phyloP scores from a whole-genome alignment of 1,284 basidiomycete species.

The Gymnopus androsaceus region DNA sequence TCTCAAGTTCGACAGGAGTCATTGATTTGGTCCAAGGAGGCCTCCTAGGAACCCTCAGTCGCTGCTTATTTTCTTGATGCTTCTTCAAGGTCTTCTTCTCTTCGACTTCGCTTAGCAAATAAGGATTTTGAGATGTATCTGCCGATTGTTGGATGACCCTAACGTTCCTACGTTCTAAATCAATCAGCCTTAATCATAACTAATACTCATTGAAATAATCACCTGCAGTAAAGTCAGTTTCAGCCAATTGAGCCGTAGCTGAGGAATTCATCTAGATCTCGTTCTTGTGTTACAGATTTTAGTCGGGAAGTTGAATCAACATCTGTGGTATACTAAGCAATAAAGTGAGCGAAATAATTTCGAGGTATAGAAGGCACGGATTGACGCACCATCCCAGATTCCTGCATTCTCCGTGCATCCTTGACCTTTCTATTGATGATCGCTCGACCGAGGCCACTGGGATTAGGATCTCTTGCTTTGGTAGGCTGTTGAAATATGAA shows the following conservation, averaged over 20 bases:
- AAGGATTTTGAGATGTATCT: slow-evolving; percentile 76
- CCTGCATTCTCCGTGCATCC: slow-evolving; percentile 72
- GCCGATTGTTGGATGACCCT: slow-evolving; percentile 81
- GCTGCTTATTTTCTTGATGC: slow-evolving; percentile 72
- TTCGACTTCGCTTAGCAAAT: slow-evolving; percentile 83
- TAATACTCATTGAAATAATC: slow-evolving; percentile 23
- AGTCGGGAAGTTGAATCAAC: slow-evolving; percentile 70
- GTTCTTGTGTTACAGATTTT: slow-evolving; percentile 94
- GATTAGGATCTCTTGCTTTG: slow-evolving; percentile 58
- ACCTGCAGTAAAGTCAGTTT: slow-evolving; percentile 97
- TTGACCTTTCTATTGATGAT: slow-evolving; percentile 88
- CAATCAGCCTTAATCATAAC: slow-evolving; percentile 15
- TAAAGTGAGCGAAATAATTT: slow-evolving; percentile 6
- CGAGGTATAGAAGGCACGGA: neutral
- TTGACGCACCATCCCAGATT: slow-evolving; percentile 73
- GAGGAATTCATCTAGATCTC: slow-evolving; percentile 94
- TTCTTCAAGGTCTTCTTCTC: slow-evolving; percentile 74
- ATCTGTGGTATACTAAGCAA: slow-evolving; percentile 76
- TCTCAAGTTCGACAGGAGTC: slow-evolving; percentile 77
- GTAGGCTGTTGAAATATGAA: slow-evolving; percentile 36
- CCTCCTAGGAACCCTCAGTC: slow-evolving; percentile 81
- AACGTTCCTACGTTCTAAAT: slow-evolving; percentile 85
- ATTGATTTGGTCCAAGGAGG: slow-evolving; percentile 85
- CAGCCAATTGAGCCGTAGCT: slow-evolving; percentile 94
- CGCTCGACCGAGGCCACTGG: slow-evolving; percentile 84